phyloP scores from a whole-genome alignment of 441 rosid genomes.

The Heliophila coronopifolia region DNA sequence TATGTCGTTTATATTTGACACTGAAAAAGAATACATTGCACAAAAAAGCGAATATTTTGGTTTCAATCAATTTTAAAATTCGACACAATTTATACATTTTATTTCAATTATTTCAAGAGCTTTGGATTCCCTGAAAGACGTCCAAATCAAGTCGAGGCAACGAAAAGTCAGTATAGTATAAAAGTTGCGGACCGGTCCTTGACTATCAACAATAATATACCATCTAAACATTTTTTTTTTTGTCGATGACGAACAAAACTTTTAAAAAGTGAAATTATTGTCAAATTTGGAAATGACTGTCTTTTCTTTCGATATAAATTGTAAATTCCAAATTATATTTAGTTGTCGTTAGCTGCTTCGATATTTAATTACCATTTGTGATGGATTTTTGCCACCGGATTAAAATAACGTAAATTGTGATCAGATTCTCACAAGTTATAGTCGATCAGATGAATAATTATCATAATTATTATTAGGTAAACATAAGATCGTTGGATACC shows the following conservation, averaged over 20 bases:
- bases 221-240: not conserved
- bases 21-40: constrained; percentile 12
- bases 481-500: constrained; percentile 14
- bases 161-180: not conserved
- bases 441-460: not conserved
- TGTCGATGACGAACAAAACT: no score
- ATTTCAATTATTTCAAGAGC: not conserved
- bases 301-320: not conserved
- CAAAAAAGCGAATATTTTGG: constrained; percentile 18
- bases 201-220: not conserved
- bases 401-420: not conserved
- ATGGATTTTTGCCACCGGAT: not conserved
- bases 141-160: constrained; percentile 11
- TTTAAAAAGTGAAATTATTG: not conserved
- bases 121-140: constrained; percentile 1
- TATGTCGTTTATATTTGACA: constrained; percentile 17
- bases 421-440: not conserved
- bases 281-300: not conserved
- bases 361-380: not conserved
- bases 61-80: constrained; percentile 10
- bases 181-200: constrained; percentile 1
- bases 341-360: not conserved
- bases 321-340: not conserved
- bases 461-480: not conserved
- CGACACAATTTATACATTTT: not conserved